phyloP scores from a whole-genome alignment of 2,329 filamentous ascomycete genomes.

The Biscogniauxia marginata region DNA sequence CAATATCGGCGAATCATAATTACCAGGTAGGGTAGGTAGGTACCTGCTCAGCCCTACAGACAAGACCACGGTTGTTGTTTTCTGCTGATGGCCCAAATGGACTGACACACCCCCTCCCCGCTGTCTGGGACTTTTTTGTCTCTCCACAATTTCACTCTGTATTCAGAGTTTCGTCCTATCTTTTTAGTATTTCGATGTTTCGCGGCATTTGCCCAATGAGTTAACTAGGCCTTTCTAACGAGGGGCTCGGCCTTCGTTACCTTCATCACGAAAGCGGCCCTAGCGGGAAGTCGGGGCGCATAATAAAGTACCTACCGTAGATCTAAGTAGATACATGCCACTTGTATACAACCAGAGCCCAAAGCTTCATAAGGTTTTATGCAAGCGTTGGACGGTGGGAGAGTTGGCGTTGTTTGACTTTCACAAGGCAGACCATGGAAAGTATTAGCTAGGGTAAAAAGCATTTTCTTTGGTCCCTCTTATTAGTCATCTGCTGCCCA shows the following conservation, averaged over 20 bases:
- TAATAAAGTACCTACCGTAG: too few relatives aligned
- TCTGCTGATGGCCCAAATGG: too few relatives aligned
- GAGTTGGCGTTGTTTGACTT: background rate
- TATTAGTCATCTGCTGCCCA: background rate
- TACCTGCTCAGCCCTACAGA: background rate
- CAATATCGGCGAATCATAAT: background rate
- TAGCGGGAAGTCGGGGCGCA: too few relatives aligned
- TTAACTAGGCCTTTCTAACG: too few relatives aligned
- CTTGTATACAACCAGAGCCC: too few relatives aligned
- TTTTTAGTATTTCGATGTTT: background rate
- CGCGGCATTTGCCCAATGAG: background rate
- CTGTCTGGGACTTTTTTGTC: background rate
- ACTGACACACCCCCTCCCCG: too few relatives aligned
- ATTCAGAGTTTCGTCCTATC: background rate
- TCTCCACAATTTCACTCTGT: background rate
- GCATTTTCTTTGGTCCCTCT: too few relatives aligned
- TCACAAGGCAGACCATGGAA: background rate
- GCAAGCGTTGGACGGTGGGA: background rate
- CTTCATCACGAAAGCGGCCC: background rate
- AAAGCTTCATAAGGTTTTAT: background rate
- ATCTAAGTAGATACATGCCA: too few relatives aligned
- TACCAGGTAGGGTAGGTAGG: too few relatives aligned
- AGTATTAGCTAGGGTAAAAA: too few relatives aligned
- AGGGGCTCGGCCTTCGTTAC: too few relatives aligned
- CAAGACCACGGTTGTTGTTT: background rate